phyloP scores from a whole-genome alignment of 1,284 basidiomycete genomes.

The Apiotrichum sp. region DNA sequence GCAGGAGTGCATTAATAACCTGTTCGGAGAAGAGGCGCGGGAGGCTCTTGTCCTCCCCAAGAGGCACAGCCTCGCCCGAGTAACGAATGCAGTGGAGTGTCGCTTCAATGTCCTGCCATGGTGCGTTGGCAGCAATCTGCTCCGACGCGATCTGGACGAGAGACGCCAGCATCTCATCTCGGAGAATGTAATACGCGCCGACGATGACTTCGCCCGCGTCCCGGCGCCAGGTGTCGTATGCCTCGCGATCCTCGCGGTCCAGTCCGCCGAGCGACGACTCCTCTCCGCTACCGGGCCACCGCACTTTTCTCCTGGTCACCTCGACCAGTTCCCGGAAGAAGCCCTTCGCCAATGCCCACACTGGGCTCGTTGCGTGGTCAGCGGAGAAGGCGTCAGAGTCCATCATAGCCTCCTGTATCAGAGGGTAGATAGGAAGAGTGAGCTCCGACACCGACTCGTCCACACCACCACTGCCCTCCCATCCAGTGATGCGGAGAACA shows the following conservation, averaged over 20 bases:
- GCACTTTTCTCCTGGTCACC: conserved; percentile 64
- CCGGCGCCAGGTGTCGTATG: conserved; percentile 57
- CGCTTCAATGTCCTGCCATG: conserved; percentile 65
- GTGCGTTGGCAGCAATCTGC: conserved; percentile 32
- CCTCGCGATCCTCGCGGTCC: conserved; percentile 56
- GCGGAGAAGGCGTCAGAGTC: conserved; percentile 56
- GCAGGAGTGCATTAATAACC: conserved; percentile 50
- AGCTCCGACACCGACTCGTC: conserved; percentile 81
- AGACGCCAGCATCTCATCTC: conserved; percentile 69
- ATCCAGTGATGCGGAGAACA: conserved; percentile 66
- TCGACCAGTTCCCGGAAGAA: conserved; percentile 72
- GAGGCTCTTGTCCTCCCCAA: conserved; percentile 62
- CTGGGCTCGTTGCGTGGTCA: conserved; percentile 45
- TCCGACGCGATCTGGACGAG: conserved; percentile 59
- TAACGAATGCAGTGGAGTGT: conserved; percentile 75
- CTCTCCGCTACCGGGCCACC: conserved; percentile 56
- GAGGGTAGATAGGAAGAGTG: conserved; percentile 78
- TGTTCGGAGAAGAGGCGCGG: conserved; percentile 63
- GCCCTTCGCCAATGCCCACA: conserved; percentile 59
- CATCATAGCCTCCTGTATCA: conserved; percentile 81
- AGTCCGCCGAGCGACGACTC: conserved; percentile 47
- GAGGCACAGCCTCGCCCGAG: conserved; percentile 75
- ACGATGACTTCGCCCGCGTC: conserved; percentile 86
- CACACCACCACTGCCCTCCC: conserved; percentile 66
- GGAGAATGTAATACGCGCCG: conserved; percentile 82